These are phyloP conservation scores for Kodamaea ohmeri DNA, from an alignment of 1,139 yeast genomes.

Conservation along the genomic window DNA sequence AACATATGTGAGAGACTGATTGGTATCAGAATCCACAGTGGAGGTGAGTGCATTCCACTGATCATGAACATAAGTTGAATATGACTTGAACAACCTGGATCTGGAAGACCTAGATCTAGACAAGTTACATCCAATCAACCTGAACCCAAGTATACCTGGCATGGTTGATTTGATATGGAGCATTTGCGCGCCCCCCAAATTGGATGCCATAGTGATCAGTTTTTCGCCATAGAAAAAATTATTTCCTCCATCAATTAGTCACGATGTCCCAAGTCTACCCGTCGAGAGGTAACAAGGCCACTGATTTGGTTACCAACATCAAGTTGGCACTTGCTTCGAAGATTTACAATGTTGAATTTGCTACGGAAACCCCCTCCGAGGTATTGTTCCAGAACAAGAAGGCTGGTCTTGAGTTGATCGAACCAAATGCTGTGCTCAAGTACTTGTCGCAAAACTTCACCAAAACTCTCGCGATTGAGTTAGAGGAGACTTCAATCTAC, in stretches of 20 bases:
- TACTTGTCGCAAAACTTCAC: conserved; percentile 54
- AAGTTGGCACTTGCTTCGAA: conserved; percentile 57
- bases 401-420: conserved; percentile 54
- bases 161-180: no score
- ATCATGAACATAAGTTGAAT: no score
- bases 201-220: no score
- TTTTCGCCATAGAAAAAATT: no score
- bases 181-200: no score
- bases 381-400: conserved; percentile 29
- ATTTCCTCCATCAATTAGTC: conserved; percentile 7
- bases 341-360: conserved; percentile 29
- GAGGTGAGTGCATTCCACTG: not conserved
- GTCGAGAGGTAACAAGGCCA: conserved; percentile 18
- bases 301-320: conserved; percentile 53
- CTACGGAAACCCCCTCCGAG: conserved; percentile 28
- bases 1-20: conserved; percentile 6
- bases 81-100: no score
- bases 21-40: no score
- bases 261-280: conserved; percentile 14
- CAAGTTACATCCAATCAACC: no score
- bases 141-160: no score
- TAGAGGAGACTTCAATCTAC: conserved; percentile 32
- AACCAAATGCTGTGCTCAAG: conserved; percentile 81
- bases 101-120: not conserved
- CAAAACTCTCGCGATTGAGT: conserved; percentile 20